Percentiles rank a stretch among this genome's conserved stretches.
These are phyloP conservation scores for Globisporangium acanthophoron DNA, from an alignment of 352 stramenopile genomes.

Conservation along the genomic window DNA sequence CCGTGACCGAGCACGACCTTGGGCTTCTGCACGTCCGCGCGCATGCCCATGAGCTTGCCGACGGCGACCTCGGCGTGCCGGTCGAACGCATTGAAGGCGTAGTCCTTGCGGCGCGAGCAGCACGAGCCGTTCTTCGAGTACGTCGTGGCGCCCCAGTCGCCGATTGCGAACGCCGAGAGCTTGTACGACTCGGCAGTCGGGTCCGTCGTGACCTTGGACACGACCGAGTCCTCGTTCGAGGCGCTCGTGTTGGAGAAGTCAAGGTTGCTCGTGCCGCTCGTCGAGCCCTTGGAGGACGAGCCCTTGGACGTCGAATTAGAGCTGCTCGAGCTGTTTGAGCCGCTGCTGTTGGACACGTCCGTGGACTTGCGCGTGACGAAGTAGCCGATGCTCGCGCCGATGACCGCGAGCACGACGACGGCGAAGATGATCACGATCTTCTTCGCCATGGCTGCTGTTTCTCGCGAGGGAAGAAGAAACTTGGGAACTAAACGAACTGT, in stretches of 20 bases:
- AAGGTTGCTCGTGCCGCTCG: conserved; percentile 4
- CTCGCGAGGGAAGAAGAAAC: background rate
- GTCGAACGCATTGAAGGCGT: conserved; percentile 48
- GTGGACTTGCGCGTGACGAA: conserved; percentile 15
- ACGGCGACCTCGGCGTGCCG: conserved; percentile 62
- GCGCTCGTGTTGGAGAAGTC: conserved; percentile 8
- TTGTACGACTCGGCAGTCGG: conserved; percentile 28
- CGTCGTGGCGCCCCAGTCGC: conserved; percentile 65
- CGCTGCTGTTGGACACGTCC: conserved; percentile 8
- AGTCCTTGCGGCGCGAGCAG: conserved; percentile 54
- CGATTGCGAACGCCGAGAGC: conserved; percentile 59
- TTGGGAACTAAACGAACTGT: background rate
- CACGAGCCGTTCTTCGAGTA: conserved; percentile 50
- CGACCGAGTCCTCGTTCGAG: background rate
- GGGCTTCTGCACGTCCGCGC: conserved; percentile 25
- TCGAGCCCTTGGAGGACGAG: conserved; percentile 1
- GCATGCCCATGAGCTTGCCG: conserved; percentile 54
- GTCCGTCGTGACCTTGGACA: conserved; percentile 15
- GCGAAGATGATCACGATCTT: conserved; percentile 16
- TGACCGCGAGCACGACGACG: conserved; percentile 18
- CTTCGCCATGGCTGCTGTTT: conserved; percentile 10
- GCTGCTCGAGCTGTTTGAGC: conserved; percentile 8
- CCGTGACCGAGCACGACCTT: conserved; percentile 62
- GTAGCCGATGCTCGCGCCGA: conserved; percentile 18
- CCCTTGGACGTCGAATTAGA: conserved; percentile 8